These are phyloP conservation scores for Oehlia diaphana DNA, from an alignment of 192 early-diverging fungal genomes.

Conservation along the genomic window DNA sequence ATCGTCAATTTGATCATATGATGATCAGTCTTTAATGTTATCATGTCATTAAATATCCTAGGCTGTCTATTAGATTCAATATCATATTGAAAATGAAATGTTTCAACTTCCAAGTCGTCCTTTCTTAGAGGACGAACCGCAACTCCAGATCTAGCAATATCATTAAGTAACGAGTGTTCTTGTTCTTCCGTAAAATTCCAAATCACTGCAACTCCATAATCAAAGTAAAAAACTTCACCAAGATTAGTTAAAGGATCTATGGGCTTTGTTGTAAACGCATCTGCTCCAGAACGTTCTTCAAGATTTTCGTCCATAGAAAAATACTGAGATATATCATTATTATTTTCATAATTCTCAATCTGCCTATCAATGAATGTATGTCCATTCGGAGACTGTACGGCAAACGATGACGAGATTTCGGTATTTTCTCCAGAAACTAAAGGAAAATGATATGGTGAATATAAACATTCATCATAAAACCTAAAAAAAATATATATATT, in stretches of 20 bases:
- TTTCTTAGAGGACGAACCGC: constrained; percentile 41
- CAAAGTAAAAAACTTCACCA: constrained; percentile 59
- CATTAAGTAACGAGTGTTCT: constrained; percentile 50
- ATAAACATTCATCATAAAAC: constrained; percentile 55
- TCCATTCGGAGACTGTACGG: constrained; percentile 48
- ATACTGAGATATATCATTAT: constrained; percentile 30
- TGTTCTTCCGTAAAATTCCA: constrained; percentile 60
- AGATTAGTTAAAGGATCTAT: constrained; percentile 42
- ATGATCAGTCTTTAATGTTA: constrained; percentile 66
- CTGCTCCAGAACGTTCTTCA: neutral
- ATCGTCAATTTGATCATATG: constrained; percentile 65
- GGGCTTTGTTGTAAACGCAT: neutral
- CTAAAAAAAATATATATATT: constrained; percentile 12
- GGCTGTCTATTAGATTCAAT: constrained; percentile 56
- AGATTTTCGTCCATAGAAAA: constrained; percentile 28
- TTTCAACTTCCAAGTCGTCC: constrained; percentile 68
- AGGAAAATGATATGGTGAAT: constrained; percentile 59
- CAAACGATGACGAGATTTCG: constrained; percentile 35
- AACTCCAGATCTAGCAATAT: constrained; percentile 41
- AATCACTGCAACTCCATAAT: constrained; percentile 61
- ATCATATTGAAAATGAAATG: constrained; percentile 84
- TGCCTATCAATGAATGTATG: constrained; percentile 52
- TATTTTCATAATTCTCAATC: constrained; percentile 46
- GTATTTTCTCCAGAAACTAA: constrained; percentile 41
- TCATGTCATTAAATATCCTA: constrained; percentile 84